phyloP scores from a whole-genome alignment of 2,329 filamentous ascomycete genomes.

The Trichoderma koningiopsis region DNA sequence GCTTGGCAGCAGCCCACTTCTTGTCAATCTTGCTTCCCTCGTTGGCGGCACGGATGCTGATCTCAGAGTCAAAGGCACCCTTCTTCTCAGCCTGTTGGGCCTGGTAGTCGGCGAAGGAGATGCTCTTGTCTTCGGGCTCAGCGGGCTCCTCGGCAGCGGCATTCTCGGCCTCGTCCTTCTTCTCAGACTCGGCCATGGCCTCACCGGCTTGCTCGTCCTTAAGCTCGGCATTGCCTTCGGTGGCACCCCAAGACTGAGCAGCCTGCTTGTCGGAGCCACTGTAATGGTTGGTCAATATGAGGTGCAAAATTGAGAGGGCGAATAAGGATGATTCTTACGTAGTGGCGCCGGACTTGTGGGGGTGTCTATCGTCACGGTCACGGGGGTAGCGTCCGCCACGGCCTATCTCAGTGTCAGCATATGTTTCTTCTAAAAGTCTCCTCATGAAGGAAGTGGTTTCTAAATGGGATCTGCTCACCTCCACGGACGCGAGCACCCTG shows the following conservation, averaged over 20 bases:
- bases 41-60: constrained; percentile 85
- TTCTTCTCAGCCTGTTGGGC: constrained; percentile 74
- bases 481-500: constrained; percentile 65
- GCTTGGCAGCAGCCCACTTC: constrained; percentile 89
- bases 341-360: constrained; percentile 45
- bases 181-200: constrained; percentile 81
- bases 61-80: constrained; percentile 62
- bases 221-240: constrained; percentile 79
- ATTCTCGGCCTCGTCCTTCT: constrained; percentile 64
- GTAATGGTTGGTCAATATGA: constrained; percentile 30
- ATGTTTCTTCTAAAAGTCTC: background rate
- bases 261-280: constrained; percentile 85
- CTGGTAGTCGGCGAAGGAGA: constrained; percentile 89
- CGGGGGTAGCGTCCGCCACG: constrained; percentile 57
- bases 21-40: constrained; percentile 85
- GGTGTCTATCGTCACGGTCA: constrained; percentile 59
- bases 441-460: background rate
- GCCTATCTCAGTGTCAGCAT: constrained; percentile 41
- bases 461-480: constrained; percentile 44
- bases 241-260: constrained; percentile 85
- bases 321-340: constrained; percentile 45
- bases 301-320: background rate
- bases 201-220: constrained; percentile 91
- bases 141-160: constrained; percentile 50
- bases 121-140: constrained; percentile 81